phyloP scores from a whole-genome alignment of 768 basidiomycete genomes.

The Mycena pura region DNA sequence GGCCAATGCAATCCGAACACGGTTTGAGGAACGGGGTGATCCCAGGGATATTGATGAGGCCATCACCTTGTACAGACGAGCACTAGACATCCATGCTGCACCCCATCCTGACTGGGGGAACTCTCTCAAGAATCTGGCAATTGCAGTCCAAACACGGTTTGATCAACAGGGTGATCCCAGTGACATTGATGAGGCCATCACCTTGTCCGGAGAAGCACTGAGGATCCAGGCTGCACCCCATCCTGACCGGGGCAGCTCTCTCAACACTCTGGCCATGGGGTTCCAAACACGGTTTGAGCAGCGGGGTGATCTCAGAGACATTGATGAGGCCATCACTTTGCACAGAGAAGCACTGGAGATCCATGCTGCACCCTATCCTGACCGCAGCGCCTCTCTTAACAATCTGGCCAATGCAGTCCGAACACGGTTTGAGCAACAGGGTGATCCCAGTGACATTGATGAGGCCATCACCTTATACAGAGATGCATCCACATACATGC shows the following conservation, averaged over 20 bases:
- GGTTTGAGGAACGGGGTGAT: neutral
- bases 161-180: neutral
- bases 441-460: too few species aligned
- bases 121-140: neutral
- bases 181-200: neutral
- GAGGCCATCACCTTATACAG: too few species aligned
- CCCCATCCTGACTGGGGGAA: neutral
- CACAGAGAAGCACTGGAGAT: neutral
- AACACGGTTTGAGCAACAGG: neutral
- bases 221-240: neutral
- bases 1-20: neutral
- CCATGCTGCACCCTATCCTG: neutral
- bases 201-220: slow-evolving; percentile 1
- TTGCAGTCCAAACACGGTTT: neutral
- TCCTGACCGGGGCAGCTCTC: neutral
- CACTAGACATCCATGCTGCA: neutral
- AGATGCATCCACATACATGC: neutral
- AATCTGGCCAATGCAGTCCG: neutral
- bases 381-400: neutral
- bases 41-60: slow-evolving; percentile 1
- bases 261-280: neutral
- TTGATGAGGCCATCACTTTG: neutral
- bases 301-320: neutral
- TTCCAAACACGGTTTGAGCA: neutral
- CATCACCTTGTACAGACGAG: neutral